These are phyloP conservation scores for Cymbidium sinense DNA, from an alignment of 106 monocot genomes.

Conservation along the genomic window DNA sequence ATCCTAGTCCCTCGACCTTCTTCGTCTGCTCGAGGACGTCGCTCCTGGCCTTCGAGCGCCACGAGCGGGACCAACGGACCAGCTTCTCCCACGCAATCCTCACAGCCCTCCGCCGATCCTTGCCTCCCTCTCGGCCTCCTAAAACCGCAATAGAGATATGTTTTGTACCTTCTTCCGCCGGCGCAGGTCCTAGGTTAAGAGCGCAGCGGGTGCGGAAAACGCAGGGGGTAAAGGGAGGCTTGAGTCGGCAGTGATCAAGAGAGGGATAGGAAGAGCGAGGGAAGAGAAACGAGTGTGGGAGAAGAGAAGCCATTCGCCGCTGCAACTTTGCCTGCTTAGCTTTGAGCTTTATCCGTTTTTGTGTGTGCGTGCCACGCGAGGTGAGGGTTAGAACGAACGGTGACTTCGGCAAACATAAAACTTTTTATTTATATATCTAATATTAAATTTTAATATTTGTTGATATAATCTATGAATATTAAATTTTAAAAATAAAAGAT, in stretches of 20 bases:
- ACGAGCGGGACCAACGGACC: constrained; percentile 93
- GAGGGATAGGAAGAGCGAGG: neutral
- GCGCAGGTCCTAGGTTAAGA: constrained; percentile 22
- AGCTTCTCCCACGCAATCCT: constrained; percentile 94
- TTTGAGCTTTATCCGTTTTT: neutral
- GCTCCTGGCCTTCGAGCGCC: constrained; percentile 57
- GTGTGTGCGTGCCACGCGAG: neutral
- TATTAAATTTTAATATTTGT: too few species aligned
- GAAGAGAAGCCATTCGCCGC: neutral
- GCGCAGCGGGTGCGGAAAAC: constrained; percentile 17
- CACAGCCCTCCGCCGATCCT: constrained; percentile 56
- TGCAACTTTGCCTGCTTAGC: neutral
- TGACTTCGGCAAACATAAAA: too few species aligned
- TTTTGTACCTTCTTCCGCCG: constrained; percentile 4
- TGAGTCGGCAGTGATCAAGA: neutral
- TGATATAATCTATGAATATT: too few species aligned
- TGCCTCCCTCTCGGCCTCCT: constrained; percentile 21
- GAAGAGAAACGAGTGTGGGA: neutral
- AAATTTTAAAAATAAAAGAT: too few species aligned
- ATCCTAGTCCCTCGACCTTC: constrained; percentile 32
- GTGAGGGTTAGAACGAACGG: neutral
- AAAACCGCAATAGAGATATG: neutral
- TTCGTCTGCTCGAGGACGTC: constrained; percentile 70
- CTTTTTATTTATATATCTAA: too few species aligned
- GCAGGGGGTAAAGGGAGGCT: neutral